Percentiles rank a stretch among this genome's conserved stretches.
These are phyloP conservation scores for Stylosanthes scabra DNA, from an alignment of 331 rosid genomes.

Conservation along the genomic window DNA sequence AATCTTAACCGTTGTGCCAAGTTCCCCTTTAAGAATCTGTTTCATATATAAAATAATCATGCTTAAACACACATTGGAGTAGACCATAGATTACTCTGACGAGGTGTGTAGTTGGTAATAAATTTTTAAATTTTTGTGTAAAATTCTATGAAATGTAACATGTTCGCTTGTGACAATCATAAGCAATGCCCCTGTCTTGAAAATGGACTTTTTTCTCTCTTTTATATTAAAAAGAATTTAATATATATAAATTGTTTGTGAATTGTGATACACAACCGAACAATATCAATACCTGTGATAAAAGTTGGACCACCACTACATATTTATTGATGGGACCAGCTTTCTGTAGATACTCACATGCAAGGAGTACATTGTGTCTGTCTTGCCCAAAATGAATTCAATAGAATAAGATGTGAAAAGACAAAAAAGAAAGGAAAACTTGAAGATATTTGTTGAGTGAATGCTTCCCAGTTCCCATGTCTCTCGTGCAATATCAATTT, in stretches of 20 bases:
- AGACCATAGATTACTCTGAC: too few relatives aligned
- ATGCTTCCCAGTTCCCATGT: slow-evolving; percentile 24
- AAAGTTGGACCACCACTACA: slow-evolving; percentile 30
- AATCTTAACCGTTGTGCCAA: too few relatives aligned
- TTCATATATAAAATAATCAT: too few relatives aligned
- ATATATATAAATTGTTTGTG: too few relatives aligned
- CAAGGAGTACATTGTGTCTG: slow-evolving; percentile 29
- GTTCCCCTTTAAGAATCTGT: too few relatives aligned
- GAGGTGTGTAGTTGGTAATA: too few relatives aligned
- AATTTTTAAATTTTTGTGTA: too few relatives aligned
- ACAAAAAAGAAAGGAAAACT: neutral
- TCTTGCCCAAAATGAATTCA: slow-evolving; percentile 40
- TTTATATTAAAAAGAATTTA: too few relatives aligned
- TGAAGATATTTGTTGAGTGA: neutral
- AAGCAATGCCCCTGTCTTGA: neutral
- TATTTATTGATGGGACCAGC: slow-evolving; percentile 36
- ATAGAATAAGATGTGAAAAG: neutral
- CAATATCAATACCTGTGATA: neutral
- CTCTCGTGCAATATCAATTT: slow-evolving; percentile 4
- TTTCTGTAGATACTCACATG: slow-evolving; percentile 37
- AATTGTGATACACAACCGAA: too few relatives aligned
- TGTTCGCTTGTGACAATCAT: neutral
- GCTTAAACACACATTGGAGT: too few relatives aligned
- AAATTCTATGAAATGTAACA: too few relatives aligned
- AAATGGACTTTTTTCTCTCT: too few relatives aligned